Evolutionary conservation across 2,329 filamentous ascomycete genomes (phyloP), one percentile per base, ranked within the genome.

Genomic region (Epichloe baconii): DNA sequence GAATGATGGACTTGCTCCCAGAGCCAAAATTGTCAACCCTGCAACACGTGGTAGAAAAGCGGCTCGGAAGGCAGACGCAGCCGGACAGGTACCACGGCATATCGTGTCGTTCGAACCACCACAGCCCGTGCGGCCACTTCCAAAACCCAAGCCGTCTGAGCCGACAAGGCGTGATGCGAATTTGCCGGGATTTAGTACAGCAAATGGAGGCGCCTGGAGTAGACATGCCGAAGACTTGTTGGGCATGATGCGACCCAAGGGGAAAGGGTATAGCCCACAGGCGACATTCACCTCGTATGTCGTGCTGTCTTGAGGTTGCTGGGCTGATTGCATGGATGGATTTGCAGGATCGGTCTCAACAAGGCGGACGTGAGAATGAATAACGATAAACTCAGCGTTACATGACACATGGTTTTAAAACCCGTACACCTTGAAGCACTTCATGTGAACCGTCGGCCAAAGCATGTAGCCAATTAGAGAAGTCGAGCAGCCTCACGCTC

Each of bases 181-280:
- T n/a, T 60, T 73, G 52, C 68, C 71, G 10, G 70, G 69, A 2
- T 76, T 77, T 52, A 66, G 66, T 2, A 74, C 69, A 58, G 73
- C 71, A 3, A 78, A 76, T 56, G 69, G 77, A 15, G 82, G 82
- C 3, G 78, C 83, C 0, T 87, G 83, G 83, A 86, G 81, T 57
- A 75, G 73, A 23, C 83, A 86, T 60, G 82, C 83, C 0, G 73
- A 78, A 56, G 83, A 87, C 62, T 60, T 87, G 45, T 76, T 87
- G 55, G 80, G 78, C 38, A 76, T 70, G 59, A 79, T 74, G 59
- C 71, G 78, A 46, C 83, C 82, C 37, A 68, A 46, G 63, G 56
- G 48, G 54, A 51, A 37, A 17, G 53, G 52, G 35, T 46, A 51
- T 35, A 48, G 48, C 21, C 54, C 44, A 54, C 10, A 31, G 21